Evolutionary conservation across 1,284 basidiomycete species (phyloP).

Genomic region (Leccinum holopus): DNA sequence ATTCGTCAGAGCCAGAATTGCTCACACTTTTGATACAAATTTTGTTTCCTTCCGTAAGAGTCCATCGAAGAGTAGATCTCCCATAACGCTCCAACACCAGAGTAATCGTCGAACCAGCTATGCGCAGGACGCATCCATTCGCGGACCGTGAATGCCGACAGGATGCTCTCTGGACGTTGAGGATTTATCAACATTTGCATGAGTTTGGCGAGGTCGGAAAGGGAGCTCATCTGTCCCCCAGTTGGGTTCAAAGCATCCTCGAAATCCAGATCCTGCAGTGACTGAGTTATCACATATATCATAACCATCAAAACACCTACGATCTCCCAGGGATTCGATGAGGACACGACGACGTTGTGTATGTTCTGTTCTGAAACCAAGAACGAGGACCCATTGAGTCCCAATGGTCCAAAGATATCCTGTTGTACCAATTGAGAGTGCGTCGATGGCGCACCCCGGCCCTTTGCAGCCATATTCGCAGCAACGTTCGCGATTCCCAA

Average conservation of each 20-base stretch:
- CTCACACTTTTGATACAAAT: slow-evolving; percentile 38
- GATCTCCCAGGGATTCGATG: slow-evolving; percentile 31
- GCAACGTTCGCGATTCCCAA: slow-evolving; percentile 44
- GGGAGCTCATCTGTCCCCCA: slow-evolving; percentile 50
- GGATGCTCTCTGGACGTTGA: slow-evolving; percentile 29
- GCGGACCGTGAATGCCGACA: slow-evolving; percentile 38
- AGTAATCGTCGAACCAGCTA: slow-evolving; percentile 41
- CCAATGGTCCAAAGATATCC: slow-evolving; percentile 46
- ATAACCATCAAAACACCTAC: slow-evolving; percentile 22
- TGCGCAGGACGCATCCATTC: slow-evolving; percentile 47
- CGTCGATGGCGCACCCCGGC: slow-evolving; percentile 30
- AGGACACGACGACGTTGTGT: slow-evolving; percentile 37
- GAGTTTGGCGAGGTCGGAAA: slow-evolving; percentile 42
- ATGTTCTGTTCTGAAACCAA: slow-evolving; percentile 30
- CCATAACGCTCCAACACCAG: slow-evolving; percentile 49
- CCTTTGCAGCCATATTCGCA: slow-evolving; percentile 37
- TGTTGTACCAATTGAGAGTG: slow-evolving; percentile 43
- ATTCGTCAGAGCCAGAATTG: not conserved
- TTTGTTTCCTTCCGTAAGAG: slow-evolving; percentile 38
- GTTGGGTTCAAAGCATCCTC: slow-evolving; percentile 42
- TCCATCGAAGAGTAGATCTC: slow-evolving; percentile 43
- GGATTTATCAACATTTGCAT: slow-evolving; percentile 47
- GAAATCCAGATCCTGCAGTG: slow-evolving; percentile 40
- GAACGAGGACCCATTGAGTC: slow-evolving; percentile 41
- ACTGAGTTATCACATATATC: not conserved